Evolutionary conservation across 441 rosid genomes (phyloP).

Genomic region (Erodium chrysanthum): DNA sequence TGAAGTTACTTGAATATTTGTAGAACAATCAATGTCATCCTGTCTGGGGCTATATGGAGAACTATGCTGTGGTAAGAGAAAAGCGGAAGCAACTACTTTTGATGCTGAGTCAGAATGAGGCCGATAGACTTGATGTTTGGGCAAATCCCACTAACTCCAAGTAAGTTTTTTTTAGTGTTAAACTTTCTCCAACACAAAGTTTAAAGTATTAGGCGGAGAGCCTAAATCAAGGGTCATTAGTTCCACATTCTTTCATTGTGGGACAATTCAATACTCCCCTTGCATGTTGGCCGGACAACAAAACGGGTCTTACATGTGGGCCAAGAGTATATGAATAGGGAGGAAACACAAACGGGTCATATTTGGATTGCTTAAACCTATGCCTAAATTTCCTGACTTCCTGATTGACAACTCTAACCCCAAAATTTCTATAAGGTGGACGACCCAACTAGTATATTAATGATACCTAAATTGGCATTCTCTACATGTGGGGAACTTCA

Average conservation of each 20-base stretch:
- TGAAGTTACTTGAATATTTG: constrained; percentile 22
- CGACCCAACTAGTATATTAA: too few species aligned
- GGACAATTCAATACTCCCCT: background rate
- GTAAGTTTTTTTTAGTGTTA: background rate
- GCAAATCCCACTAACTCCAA: constrained; percentile 78
- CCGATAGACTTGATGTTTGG: constrained; percentile 99
- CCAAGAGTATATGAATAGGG: background rate
- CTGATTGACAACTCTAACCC: too few species aligned
- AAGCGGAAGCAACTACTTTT: constrained; percentile 84
- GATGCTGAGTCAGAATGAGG: constrained; percentile 92
- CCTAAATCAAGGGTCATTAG: background rate
- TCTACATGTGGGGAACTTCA: too few species aligned
- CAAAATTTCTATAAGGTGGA: too few species aligned
- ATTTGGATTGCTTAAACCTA: too few species aligned
- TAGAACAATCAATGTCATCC: constrained; percentile 77
- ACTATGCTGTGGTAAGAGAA: constrained; percentile 66
- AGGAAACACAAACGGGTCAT: background rate
- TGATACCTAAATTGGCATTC: too few species aligned
- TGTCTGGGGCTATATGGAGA: constrained; percentile 93
- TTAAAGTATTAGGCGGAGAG: background rate
- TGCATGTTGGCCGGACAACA: background rate
- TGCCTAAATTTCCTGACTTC: too few species aligned
- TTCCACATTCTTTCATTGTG: too few species aligned
- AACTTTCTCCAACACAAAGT: background rate
- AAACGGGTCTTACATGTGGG: background rate